Base-by-base conservation (phyloP, 257 asterid species). In the Plantago major region DNA sequence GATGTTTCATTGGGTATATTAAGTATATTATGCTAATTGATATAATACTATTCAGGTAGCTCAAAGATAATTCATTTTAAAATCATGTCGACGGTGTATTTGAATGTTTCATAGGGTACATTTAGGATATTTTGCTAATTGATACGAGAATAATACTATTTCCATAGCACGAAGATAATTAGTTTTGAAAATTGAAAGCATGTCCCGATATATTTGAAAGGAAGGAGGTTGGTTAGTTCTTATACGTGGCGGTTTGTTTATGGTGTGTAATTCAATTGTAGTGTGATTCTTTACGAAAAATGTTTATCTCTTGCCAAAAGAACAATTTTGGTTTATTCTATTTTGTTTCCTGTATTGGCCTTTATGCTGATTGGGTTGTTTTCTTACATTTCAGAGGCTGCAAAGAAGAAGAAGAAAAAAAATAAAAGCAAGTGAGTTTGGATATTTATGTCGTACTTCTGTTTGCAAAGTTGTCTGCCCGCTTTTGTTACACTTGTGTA, bases 321-420 rank as follows among this genome's bases (percentile, higher is more conserved):
- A 11, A 13, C 43, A 65, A 56, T 13, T 43, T 16, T 30, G 6
- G 38, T 60, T 58, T 45, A 51, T 56, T 48, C 30, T 26, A 57
- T 37, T 54, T 44, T 48, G 43, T 37, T 50, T 53, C 42, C 7
- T 55, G 16, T 60, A 17, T 11, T 63, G 33, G 42, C 44, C 56
- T 51, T 28, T 57, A 53, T 75, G 16, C 63, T 67, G 59, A 71
- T 64, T 52, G 48, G 13, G 57, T 13, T 28, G 49, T 52, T 55
- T 79, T 42, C 19, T 18, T 45, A 42, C 62, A 62, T 70, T 72
- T 11, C 82, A 84, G 97, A 89, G 80, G 85, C 88, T 71, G 85
- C 88, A 58, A 89, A 86, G 85, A 89, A 83, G 90, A 92, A 92
- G 78, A 93, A 93, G 87, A 89, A 86, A 85, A 91, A 92, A 72